Evolutionary conservation across 148 eudicot species (phyloP).

Genomic region (Persicaria maculosa): DNA sequence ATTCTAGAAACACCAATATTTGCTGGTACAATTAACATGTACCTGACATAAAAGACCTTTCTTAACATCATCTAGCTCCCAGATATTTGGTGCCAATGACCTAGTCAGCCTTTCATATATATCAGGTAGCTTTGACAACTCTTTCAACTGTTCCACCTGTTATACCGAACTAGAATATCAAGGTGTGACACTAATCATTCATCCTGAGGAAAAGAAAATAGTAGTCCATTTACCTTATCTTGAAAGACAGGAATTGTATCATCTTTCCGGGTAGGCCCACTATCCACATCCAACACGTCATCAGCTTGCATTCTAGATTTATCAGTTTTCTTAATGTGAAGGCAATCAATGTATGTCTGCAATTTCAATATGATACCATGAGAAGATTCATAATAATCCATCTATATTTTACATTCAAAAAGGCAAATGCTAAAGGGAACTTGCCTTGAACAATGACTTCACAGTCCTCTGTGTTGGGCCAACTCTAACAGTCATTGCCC

Average conservation of each 20-base stretch:
- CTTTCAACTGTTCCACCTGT: slow-evolving; percentile 76
- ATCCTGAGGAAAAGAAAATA: background rate
- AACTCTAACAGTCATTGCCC: slow-evolving; percentile 96
- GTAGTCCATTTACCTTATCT: slow-evolving; percentile 35
- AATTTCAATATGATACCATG: slow-evolving; percentile 6
- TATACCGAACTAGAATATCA: slow-evolving; percentile 11
- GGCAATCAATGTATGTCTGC: slow-evolving; percentile 97
- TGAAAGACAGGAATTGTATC: slow-evolving; percentile 40
- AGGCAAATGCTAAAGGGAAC: slow-evolving; percentile 11
- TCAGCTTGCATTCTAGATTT: slow-evolving; percentile 75
- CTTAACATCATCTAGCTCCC: slow-evolving; percentile 99
- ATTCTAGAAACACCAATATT: background rate
- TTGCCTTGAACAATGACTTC: slow-evolving; percentile 88
- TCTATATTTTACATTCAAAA: background rate
- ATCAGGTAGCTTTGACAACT: slow-evolving; percentile 70
- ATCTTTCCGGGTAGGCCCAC: slow-evolving; percentile 38
- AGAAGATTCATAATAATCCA: background rate
- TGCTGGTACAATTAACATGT: slow-evolving; percentile 6
- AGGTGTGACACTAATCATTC: background rate
- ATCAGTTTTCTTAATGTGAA: slow-evolving; percentile 80
- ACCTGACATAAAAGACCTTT: slow-evolving; percentile 99
- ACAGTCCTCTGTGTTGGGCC: slow-evolving; percentile 93
- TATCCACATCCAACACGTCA: slow-evolving; percentile 71
- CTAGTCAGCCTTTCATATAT: slow-evolving; percentile 66
- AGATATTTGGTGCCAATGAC: slow-evolving; percentile 95